These are phyloP conservation scores for Aspergillus costaricaensis DNA, from an alignment of 2,329 filamentous ascomycete genomes.

Conservation along the genomic window DNA sequence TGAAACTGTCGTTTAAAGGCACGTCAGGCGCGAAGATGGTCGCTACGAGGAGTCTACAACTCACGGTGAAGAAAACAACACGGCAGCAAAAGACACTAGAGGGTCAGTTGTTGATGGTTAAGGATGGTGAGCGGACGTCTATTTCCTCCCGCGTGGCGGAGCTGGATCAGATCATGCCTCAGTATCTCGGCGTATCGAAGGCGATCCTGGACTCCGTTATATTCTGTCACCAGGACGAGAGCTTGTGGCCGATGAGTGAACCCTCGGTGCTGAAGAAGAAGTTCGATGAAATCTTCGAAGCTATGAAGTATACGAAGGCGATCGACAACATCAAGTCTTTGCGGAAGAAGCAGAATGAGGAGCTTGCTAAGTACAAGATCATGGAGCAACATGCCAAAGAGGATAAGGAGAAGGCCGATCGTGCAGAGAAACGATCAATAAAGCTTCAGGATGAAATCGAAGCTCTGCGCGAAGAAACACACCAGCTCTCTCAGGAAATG, in stretches of 20 bases:
- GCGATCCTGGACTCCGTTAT: constrained; percentile 93
- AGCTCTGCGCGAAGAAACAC: constrained; percentile 61
- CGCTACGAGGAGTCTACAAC: constrained; percentile 77
- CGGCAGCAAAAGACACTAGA: constrained; percentile 83
- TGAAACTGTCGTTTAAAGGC: constrained; percentile 83
- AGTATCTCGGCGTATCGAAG: constrained; percentile 83
- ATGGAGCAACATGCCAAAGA: constrained; percentile 75
- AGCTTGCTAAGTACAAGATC: constrained; percentile 71
- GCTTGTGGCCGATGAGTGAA: constrained; percentile 93
- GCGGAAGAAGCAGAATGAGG: constrained; percentile 77
- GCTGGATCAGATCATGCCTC: constrained; percentile 79
- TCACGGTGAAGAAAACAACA: constrained; percentile 79
- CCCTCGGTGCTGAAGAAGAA: constrained; percentile 83
- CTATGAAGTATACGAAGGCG: constrained; percentile 93
- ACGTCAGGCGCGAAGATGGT: constrained; percentile 79
- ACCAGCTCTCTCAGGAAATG: constrained; percentile 56
- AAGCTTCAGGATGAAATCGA: constrained; percentile 65
- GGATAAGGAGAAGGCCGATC: constrained; percentile 81
- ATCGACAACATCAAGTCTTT: constrained; percentile 92
- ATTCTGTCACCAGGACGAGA: constrained; percentile 98
- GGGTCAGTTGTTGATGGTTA: constrained; percentile 71
- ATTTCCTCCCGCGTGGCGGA: constrained; percentile 80
- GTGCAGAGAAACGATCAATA: constrained; percentile 65
- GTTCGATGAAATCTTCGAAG: constrained; percentile 98
- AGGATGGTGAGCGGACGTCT: constrained; percentile 75